Evolutionary conservation across 768 basidiomycete genomes (phyloP), one percentile per base, ranked within the genome.

Genomic region (Mycena haematopus): DNA sequence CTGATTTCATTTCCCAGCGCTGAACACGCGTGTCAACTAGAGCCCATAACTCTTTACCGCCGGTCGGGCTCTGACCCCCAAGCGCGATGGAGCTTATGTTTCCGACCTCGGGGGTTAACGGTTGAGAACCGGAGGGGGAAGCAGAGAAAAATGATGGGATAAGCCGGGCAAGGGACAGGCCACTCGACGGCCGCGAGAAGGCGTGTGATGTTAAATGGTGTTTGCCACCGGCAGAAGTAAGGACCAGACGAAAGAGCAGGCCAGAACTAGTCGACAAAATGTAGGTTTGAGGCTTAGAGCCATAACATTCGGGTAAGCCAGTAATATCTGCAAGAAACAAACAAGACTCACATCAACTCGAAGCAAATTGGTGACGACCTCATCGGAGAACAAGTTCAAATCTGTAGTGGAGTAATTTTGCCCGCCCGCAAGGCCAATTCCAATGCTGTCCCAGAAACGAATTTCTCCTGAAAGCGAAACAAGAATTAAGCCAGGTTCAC

Each of bases 401-500:
- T 79, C 68, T 5, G 80, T 76, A 27, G 82, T 80, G 11, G 81
- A 80, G 69, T 81, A 90, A 63, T 86, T 86, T 38, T 90, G 84
- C 10, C 91, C 92, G 14, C 92, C 92, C 2, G 92, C 90, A 15
- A 94, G 83, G 17, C 92, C 92, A 61, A 89, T 91, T 5, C 88
- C 88, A 45, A 96, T 89, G 62, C 88, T 90, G 58, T 95, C 89
- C 95, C 95, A 98, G 72, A 93, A 92, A 38, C 92, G 86, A 58
- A 93, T 77, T 65, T 87, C 79, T 5, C 95, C 95, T 0, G 82
- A 76, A 7, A 84, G 77, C 9, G 90, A 90, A 52, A 92, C 77
- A 54, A 96, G 83, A 45, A 97, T 86, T 40, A 96, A 84, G 25
- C 95, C 95, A 3, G 95, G 95, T 76, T 98, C 95, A 44, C 91